Percentiles rank a stretch among this genome's conserved stretches.
Conservation (phyloP, 345 rosid species). For the Passiflora organensis region DNA sequence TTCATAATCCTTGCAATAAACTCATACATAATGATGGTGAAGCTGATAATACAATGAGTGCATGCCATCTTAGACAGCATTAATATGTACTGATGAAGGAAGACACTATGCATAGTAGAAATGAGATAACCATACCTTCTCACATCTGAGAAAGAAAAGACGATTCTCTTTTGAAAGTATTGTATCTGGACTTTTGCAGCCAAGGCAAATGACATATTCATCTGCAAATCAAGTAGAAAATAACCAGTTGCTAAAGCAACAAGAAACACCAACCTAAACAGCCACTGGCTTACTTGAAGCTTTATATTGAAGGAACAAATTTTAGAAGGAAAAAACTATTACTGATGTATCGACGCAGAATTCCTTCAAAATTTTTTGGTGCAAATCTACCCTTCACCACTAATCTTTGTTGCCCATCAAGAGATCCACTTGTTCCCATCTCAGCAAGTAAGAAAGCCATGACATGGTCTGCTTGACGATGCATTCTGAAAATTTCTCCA, state of each 20-base stretch:
- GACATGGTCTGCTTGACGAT: slow-evolving; percentile 90
- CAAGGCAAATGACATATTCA: slow-evolving; percentile 36
- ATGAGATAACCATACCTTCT: slow-evolving; percentile 19
- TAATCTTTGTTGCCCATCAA: slow-evolving; percentile 87
- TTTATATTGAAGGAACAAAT: slow-evolving; percentile 1
- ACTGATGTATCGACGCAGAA: slow-evolving; percentile 82
- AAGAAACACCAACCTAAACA: not conserved
- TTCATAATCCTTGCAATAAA: no score
- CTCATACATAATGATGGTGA: no score
- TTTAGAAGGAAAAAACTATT: slow-evolving; percentile 20
- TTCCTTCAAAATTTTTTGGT: slow-evolving; percentile 89
- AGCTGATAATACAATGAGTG: no score
- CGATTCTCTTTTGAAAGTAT: slow-evolving; percentile 35
- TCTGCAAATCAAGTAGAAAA: slow-evolving; percentile 16
- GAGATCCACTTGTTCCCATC: slow-evolving; percentile 92
- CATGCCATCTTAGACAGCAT: no score
- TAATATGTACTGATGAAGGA: no score
- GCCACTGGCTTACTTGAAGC: not conserved
- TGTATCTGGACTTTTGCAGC: slow-evolving; percentile 36
- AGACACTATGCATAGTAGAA: no score
- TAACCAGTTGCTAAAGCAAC: not conserved
- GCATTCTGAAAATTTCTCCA: slow-evolving; percentile 50
- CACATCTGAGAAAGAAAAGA: slow-evolving; percentile 33
- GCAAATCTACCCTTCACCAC: slow-evolving; percentile 93
- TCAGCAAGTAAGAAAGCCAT: slow-evolving; percentile 89